Percentiles rank a stretch among this genome's conserved stretches.
Conservation (phyloP, 371 early-diverging fungal genomes). For the Rhizopus stolonifer region DNA sequence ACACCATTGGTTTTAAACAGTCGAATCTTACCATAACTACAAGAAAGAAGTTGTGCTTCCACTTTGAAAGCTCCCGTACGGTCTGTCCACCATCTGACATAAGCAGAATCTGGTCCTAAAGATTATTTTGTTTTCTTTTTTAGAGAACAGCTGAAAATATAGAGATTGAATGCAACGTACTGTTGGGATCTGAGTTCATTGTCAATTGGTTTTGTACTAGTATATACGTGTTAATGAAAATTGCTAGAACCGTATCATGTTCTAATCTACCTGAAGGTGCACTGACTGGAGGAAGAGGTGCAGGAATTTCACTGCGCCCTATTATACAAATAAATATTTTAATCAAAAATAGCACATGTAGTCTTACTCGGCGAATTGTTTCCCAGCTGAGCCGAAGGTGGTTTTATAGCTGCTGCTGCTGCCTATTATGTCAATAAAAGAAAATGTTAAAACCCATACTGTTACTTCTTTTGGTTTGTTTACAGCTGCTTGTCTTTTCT, state of each 20-base stretch:
- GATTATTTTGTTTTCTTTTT: too few relatives aligned
- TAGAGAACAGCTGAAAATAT: background rate
- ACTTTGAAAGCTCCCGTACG: slow-evolving; percentile 88
- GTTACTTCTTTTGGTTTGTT: background rate
- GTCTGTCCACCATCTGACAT: slow-evolving; percentile 89
- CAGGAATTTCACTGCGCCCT: slow-evolving; percentile 27
- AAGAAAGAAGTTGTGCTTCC: slow-evolving; percentile 81
- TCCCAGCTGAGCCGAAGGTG: background rate
- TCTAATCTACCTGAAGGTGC: slow-evolving; percentile 5
- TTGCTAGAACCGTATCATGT: background rate
- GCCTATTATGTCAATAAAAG: background rate
- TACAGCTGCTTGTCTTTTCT: slow-evolving; percentile 19
- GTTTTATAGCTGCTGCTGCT: background rate
- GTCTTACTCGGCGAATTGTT: background rate
- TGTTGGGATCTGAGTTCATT: slow-evolving; percentile 5
- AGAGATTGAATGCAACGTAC: background rate
- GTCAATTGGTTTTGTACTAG: background rate
- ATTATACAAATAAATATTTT: background rate
- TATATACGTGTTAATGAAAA: background rate
- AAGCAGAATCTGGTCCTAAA: slow-evolving; percentile 48
- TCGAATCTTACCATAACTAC: slow-evolving; percentile 80
- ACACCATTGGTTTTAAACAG: slow-evolving; percentile 92
- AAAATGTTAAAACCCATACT: background rate
- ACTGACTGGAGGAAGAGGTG: slow-evolving; percentile 17
- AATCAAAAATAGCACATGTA: background rate